A percentile compares a stretch with the other conserved stretches of the same genome.
These are phyloP conservation scores for Tolypocladium endophyticum DNA, from an alignment of 2,329 filamentous ascomycete species.

Conservation along the genomic window DNA sequence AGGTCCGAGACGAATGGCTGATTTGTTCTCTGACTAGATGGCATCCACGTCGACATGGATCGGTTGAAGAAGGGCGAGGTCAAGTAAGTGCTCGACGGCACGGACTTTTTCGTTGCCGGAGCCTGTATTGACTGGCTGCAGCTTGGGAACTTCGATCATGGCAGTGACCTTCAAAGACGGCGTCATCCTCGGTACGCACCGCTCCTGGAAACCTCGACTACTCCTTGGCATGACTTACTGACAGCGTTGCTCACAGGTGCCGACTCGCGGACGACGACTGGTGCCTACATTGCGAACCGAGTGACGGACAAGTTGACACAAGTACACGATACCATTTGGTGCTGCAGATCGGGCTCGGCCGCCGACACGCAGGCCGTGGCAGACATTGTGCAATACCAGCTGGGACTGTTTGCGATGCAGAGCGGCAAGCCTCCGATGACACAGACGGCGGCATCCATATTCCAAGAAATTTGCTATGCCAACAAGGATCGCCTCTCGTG, in stretches of 20 bases:
- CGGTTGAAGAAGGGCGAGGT: slow-evolving; percentile 97
- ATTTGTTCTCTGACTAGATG: slow-evolving; percentile 52
- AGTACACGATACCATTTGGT: slow-evolving; percentile 99
- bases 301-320: slow-evolving; percentile 98
- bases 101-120: not conserved
- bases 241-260: slow-evolving; percentile 46
- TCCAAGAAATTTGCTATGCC: slow-evolving; percentile 95
- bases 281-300: slow-evolving; percentile 96
- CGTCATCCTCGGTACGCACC: slow-evolving; percentile 68
- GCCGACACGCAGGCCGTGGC: slow-evolving; percentile 97
- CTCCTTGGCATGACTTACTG: slow-evolving; percentile 1
- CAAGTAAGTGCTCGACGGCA: slow-evolving; percentile 54
- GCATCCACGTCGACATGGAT: slow-evolving; percentile 98
- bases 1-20: slow-evolving; percentile 5
- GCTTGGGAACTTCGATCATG: slow-evolving; percentile 98
- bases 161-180: slow-evolving; percentile 98
- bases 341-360: slow-evolving; percentile 93
- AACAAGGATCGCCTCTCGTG: slow-evolving; percentile 93
- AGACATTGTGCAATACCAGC: slow-evolving; percentile 94
- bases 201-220: not conserved
- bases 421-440: slow-evolving; percentile 89
- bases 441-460: slow-evolving; percentile 88
- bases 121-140: slow-evolving; percentile 30
- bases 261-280: slow-evolving; percentile 94
- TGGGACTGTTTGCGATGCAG: slow-evolving; percentile 82